phyloP scores from a whole-genome alignment of 2,329 filamentous ascomycete genomes.

The Neoscytalidium dimidiatum region DNA sequence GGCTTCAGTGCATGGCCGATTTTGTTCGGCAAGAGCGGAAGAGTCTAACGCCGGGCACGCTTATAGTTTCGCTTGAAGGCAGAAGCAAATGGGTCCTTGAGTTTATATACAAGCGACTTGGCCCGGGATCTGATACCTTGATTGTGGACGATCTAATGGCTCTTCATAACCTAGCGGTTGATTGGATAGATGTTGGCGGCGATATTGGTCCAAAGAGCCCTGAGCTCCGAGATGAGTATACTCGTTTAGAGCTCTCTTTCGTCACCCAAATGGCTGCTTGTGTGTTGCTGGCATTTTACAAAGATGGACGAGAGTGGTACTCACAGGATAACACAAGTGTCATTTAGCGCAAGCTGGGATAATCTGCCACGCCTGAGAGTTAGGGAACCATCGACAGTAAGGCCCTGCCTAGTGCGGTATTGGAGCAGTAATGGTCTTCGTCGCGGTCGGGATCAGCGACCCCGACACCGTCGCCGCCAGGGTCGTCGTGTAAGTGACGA shows the following conservation, averaged over 20 bases:
- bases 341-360: too few relatives aligned
- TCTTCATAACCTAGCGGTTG: not conserved
- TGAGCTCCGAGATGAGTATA: not conserved
- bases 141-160: not conserved
- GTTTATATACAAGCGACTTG: not conserved
- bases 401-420: conserved; percentile 31
- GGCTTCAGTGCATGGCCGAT: not conserved
- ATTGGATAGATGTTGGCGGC: not conserved
- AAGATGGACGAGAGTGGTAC: too few relatives aligned
- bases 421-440: not conserved
- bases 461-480: not conserved
- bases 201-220: not conserved
- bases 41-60: not conserved
- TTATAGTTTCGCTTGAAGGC: not conserved
- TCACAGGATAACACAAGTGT: too few relatives aligned
- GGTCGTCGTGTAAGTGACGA: not conserved
- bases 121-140: not conserved
- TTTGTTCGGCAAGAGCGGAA: not conserved
- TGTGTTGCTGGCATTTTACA: not conserved
- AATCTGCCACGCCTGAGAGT: too few relatives aligned
- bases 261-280: not conserved
- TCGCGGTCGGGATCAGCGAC: not conserved
- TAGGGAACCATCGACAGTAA: too few relatives aligned
- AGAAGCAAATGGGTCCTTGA: not conserved
- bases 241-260: not conserved